phyloP scores from a whole-genome alignment of 2,329 filamentous ascomycete species.

The Monosporascus sp. region DNA sequence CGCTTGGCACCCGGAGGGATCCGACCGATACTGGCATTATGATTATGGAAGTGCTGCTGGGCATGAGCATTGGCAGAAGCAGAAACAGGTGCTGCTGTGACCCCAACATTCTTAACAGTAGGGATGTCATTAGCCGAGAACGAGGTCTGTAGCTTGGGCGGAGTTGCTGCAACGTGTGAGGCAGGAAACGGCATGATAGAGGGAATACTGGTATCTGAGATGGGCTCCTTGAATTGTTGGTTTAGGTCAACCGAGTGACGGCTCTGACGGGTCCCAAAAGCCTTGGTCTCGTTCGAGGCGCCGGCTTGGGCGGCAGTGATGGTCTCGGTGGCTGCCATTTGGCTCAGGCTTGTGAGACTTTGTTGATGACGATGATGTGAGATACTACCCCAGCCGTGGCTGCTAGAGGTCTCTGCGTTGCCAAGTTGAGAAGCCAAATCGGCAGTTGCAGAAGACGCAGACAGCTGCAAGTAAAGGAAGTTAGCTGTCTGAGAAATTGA shows the following conservation, averaged over 20 bases:
- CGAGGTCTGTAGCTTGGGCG: slow-evolving; percentile 76
- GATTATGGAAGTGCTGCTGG: slow-evolving; percentile 64
- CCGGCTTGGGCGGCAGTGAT: slow-evolving; percentile 30
- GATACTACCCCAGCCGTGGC: slow-evolving; percentile 56
- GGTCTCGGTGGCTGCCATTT: slow-evolving; percentile 32
- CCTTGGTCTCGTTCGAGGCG: slow-evolving; percentile 37
- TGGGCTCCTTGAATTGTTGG: slow-evolving; percentile 33
- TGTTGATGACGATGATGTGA: slow-evolving; percentile 64
- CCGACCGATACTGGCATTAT: slow-evolving; percentile 76
- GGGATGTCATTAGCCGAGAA: slow-evolving; percentile 88
- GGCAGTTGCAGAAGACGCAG: slow-evolving; percentile 73
- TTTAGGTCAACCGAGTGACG: slow-evolving; percentile 56
- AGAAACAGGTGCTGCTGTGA: slow-evolving; percentile 35
- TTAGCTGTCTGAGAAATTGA: neutral
- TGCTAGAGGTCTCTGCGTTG: slow-evolving; percentile 42
- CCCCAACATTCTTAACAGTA: slow-evolving; percentile 67
- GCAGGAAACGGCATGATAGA: slow-evolving; percentile 40
- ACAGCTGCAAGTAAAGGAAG: slow-evolving; percentile 50
- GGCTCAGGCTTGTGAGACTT: slow-evolving; percentile 45
- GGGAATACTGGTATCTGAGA: slow-evolving; percentile 31
- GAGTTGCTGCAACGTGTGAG: slow-evolving; percentile 51
- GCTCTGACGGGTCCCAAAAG: slow-evolving; percentile 42
- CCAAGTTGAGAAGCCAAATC: slow-evolving; percentile 70
- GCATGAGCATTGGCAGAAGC: slow-evolving; percentile 52
- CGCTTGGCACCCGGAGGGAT: slow-evolving; percentile 67